Evolutionary conservation across 2,329 filamentous ascomycete species (phyloP), one percentile per base, ranked within the genome.

Genomic region (Madurella mycetomatis): DNA sequence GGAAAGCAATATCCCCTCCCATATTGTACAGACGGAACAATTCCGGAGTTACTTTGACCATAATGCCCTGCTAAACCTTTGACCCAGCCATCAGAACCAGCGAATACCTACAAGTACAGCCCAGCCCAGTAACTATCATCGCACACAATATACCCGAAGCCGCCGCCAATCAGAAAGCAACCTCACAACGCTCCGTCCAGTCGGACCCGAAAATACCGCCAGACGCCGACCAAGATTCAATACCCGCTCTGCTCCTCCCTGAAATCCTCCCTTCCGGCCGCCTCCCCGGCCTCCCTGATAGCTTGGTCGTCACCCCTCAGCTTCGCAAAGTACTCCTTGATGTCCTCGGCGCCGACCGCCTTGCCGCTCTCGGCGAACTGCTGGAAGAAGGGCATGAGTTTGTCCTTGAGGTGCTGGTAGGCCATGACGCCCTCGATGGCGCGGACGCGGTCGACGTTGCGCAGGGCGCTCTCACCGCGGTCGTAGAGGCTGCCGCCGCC

Each of bases 401-500:
- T 92, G 66, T 97, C 92, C 67, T 95, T 94, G 56, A 99, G 80
- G 65, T 95, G 88, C 65, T 97, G 96, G 72, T 97, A 99, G 0
- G 92, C 92, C 91, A 97, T 96, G 44, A 95, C 92, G 15, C 94
- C 94, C 70, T 99, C 89, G 53, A 99, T 96, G 4, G 94, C 94
- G 13, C 86, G 81, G 8, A 97, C 92, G 2, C 94, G 88, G 68
- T 99, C 94, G 53, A 99, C 86, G 64, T 90, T 95, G 68, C 86
- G 90, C 30, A 99, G 80, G 0, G 92, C 92, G 46, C 90, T 92
- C 73, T 99, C 94, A 45, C 94, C 94, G 16, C 91, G 88, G 47
- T 97, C 92, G 34, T 95, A 84, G 2, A 99, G 78, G 59, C 88
- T 94, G 44, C 88, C 88, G 34, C 89, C 92, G 47, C 89, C 88